Evolutionary conservation across 2,329 filamentous ascomycete genomes (phyloP).

Genomic region (Diplodia mutila): DNA sequence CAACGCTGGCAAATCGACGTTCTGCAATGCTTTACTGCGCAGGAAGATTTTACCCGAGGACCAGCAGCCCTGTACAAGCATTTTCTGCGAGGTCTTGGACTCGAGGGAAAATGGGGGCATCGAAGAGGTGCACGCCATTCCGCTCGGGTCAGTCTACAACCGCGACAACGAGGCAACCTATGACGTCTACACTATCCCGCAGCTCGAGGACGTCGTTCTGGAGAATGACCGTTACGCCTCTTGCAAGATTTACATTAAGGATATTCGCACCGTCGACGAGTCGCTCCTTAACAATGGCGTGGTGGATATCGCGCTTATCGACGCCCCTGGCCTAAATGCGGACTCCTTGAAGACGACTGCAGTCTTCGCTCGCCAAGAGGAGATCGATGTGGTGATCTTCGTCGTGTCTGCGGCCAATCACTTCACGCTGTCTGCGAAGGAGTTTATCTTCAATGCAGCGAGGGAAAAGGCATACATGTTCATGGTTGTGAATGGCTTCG

Average conservation of each 20-base stretch:
- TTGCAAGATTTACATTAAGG: conserved; percentile 96
- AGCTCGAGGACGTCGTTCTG: conserved; percentile 86
- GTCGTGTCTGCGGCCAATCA: conserved; percentile 98
- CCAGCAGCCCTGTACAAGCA: conserved; percentile 96
- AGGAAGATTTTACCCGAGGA: conserved; percentile 94
- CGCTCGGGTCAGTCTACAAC: conserved; percentile 78
- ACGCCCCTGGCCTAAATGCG: conserved; percentile 92
- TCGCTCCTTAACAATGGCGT: conserved; percentile 96
- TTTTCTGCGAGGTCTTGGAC: conserved; percentile 97
- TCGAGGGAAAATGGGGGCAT: conserved; percentile 85
- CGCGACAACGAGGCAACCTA: conserved; percentile 93
- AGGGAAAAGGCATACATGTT: conserved; percentile 98
- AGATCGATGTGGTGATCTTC: conserved; percentile 98
- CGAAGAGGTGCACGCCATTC: conserved; percentile 95
- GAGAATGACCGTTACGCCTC: conserved; percentile 89
- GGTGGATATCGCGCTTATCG: conserved; percentile 96
- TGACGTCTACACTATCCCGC: conserved; percentile 75
- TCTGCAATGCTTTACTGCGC: conserved; percentile 94
- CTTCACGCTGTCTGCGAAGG: conserved; percentile 95
- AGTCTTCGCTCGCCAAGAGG: conserved; percentile 94
- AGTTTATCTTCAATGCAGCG: conserved; percentile 95
- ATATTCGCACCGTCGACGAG: conserved; percentile 85
- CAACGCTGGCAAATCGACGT: conserved; percentile 97
- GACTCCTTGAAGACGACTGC: conserved; percentile 97
- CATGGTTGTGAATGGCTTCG: conserved; percentile 97